Evolutionary conservation across 2,329 filamentous ascomycete species (phyloP).

Genomic region (Ascochyta pisi): DNA sequence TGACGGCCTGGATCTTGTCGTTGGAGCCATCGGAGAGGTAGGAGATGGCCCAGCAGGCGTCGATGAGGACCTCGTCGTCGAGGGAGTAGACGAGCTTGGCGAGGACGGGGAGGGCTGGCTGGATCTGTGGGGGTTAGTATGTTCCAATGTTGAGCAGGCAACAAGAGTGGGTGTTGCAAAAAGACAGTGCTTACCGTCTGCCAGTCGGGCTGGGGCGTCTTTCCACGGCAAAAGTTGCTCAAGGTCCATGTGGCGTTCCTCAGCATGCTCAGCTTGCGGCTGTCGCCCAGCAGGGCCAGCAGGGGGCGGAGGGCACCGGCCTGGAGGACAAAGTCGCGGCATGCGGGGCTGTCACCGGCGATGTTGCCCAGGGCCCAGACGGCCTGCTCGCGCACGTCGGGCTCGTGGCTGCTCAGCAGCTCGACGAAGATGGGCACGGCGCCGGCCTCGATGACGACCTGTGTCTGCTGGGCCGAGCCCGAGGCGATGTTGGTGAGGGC

Average conservation of each 20-base stretch:
- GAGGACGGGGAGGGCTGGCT: constrained; percentile 91
- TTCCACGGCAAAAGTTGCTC: constrained; percentile 99
- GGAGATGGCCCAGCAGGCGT: constrained; percentile 99
- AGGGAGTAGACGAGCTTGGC: constrained; percentile 98
- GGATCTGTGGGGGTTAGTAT: constrained; percentile 67
- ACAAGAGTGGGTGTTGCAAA: background rate
- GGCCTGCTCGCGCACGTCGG: constrained; percentile 96
- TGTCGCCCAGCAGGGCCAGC: constrained; percentile 88
- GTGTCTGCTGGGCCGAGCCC: constrained; percentile 94
- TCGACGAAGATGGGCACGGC: constrained; percentile 99
- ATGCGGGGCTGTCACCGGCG: constrained; percentile 95
- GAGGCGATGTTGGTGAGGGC: constrained; percentile 99
- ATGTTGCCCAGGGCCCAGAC: constrained; percentile 99
- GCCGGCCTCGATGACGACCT: constrained; percentile 97
- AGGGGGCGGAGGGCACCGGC: constrained; percentile 91
- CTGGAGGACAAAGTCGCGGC: constrained; percentile 93
- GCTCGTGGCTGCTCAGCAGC: constrained; percentile 91
- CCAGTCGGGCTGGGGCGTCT: constrained; percentile 99
- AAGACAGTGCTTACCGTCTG: constrained; percentile 73
- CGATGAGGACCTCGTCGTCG: constrained; percentile 97
- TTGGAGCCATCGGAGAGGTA: constrained; percentile 98
- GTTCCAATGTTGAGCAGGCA: background rate
- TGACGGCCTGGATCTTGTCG: constrained; percentile 99
- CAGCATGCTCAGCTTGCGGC: constrained; percentile 98
- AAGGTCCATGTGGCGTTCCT: constrained; percentile 98